A percentile compares a stretch with the other conserved stretches of the same genome.
Evolutionary conservation across 768 basidiomycete genomes (phyloP).

Genomic region (Tulasnella sp.): DNA sequence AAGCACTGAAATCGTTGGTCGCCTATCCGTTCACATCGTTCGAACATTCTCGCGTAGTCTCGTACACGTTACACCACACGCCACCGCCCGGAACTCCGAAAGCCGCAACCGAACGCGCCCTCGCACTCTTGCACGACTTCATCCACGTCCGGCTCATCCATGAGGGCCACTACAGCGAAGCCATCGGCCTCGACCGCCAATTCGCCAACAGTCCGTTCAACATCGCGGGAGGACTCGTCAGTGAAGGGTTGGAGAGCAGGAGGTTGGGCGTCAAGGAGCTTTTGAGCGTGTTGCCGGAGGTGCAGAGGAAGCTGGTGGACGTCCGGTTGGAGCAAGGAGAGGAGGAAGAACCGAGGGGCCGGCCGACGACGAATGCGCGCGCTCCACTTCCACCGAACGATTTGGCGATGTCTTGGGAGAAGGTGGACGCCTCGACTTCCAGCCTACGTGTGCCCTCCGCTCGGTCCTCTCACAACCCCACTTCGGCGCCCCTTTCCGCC

Average conservation of each 20-base stretch:
- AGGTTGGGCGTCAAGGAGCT: constrained; percentile 69
- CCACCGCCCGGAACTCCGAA: constrained; percentile 42
- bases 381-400: too few species aligned
- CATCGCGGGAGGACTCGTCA: constrained; percentile 40
- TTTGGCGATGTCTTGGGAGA: too few species aligned
- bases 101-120: constrained; percentile 52
- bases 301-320: constrained; percentile 67
- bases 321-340: too few species aligned
- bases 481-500: constrained; percentile 30
- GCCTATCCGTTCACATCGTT: too few species aligned
- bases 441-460: too few species aligned
- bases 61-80: constrained; percentile 55
- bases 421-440: too few species aligned
- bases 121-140: constrained; percentile 64
- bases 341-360: too few species aligned
- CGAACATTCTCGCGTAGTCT: too few species aligned
- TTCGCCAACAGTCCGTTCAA: constrained; percentile 51
- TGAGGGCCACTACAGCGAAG: constrained; percentile 68
- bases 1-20: too few species aligned
- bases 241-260: constrained; percentile 29
- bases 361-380: too few species aligned
- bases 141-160: too few species aligned
- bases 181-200: constrained; percentile 72
- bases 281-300: constrained; percentile 60
- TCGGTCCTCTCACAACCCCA: too few species aligned